These are phyloP conservation scores for Hydnomerulius pinastri DNA, from an alignment of 768 basidiomycete species.

Conservation along the genomic window DNA sequence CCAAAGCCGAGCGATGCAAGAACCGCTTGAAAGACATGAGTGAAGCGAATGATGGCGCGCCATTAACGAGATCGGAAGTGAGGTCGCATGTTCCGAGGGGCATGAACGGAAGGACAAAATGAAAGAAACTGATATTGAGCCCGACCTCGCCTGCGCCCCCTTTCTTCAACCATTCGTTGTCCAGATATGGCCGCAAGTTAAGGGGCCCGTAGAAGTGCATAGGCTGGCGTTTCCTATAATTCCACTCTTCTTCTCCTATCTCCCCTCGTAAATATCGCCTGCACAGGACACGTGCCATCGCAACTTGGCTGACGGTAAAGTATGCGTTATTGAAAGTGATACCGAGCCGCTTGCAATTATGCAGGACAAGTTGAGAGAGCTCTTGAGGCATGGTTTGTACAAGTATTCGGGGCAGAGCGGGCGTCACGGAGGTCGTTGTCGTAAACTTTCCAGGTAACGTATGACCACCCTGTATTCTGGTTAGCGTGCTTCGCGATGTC, in stretches of 20 bases:
- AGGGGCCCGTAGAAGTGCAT: conserved; percentile 52
- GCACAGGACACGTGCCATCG: conserved; percentile 50
- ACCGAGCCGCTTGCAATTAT: conserved; percentile 39
- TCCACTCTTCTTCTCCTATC: conserved; percentile 53
- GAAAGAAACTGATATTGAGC: conserved; percentile 45
- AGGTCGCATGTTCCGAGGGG: conserved; percentile 36
- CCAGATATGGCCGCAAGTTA: conserved; percentile 51
- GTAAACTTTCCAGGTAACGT: conserved; percentile 47
- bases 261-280: conserved; percentile 44
- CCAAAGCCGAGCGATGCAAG: conserved; percentile 39
- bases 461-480: conserved; percentile 64
- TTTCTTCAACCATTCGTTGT: conserved; percentile 43
- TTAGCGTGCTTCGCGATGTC: no score
- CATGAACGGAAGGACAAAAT: conserved; percentile 46
- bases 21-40: conserved; percentile 49
- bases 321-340: conserved; percentile 53
- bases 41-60: conserved; percentile 39
- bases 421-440: conserved; percentile 36
- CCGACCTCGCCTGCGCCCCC: conserved; percentile 47
- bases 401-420: conserved; percentile 39
- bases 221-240: conserved; percentile 47
- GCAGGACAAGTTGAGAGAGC: conserved; percentile 32
- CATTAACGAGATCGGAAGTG: conserved; percentile 35
- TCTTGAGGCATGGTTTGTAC: conserved; percentile 27
- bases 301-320: conserved; percentile 51